A percentile compares a stretch with the other conserved stretches of the same genome.
phyloP scores from a whole-genome alignment of 2,329 filamentous ascomycete species.

The Trichoderma polysporum region DNA sequence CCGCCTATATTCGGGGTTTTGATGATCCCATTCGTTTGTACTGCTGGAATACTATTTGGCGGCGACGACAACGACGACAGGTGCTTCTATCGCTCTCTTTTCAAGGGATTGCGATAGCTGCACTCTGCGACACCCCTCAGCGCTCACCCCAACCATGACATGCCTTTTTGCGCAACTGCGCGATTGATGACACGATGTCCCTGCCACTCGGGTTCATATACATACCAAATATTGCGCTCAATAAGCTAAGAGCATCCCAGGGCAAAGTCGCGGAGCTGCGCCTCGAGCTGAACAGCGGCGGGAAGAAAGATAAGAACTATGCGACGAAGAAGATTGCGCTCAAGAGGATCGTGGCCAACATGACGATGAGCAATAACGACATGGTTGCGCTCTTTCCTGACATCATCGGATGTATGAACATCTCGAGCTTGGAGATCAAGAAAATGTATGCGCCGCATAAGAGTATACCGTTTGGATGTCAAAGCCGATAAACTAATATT shows the following conservation, averaged over 20 bases:
- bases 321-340: conserved; percentile 93
- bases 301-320: conserved; percentile 98
- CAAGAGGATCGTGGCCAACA: conserved; percentile 99
- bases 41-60: background rate
- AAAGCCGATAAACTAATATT: background rate
- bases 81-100: background rate
- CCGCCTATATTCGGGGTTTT: background rate
- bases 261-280: conserved; percentile 98
- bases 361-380: conserved; percentile 99
- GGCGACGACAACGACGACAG: background rate
- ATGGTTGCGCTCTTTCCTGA: conserved; percentile 98
- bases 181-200: conserved; percentile 27
- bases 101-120: background rate
- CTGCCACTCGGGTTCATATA: conserved; percentile 54
- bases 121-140: background rate
- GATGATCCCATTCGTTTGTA: background rate
- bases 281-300: conserved; percentile 86
- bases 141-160: background rate
- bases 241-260: conserved; percentile 65
- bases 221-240: conserved; percentile 45
- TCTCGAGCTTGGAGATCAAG: conserved; percentile 95
- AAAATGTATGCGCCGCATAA: conserved; percentile 72
- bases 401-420: conserved; percentile 91
- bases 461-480: background rate
- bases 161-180: conserved; percentile 1